Percentiles rank a stretch among this genome's conserved stretches.
These are phyloP conservation scores for Penicillium sclerotiorum DNA, from an alignment of 2,329 filamentous ascomycete species.

Conservation along the genomic window DNA sequence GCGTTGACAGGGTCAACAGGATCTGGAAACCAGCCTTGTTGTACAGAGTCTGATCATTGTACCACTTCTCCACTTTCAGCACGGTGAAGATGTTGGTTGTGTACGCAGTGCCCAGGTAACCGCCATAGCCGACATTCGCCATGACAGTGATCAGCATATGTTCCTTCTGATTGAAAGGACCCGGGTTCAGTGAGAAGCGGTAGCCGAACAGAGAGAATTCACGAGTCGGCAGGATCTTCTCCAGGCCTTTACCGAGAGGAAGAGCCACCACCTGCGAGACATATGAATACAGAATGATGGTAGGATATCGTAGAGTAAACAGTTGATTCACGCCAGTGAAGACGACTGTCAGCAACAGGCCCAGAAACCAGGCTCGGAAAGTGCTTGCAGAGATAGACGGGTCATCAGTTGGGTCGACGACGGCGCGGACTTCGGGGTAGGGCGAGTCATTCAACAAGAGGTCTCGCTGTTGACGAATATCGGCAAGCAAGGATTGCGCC, in stretches of 20 bases:
- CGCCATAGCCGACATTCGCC: slow-evolving; percentile 50
- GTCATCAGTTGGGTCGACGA: slow-evolving; percentile 32
- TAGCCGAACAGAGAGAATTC: slow-evolving; percentile 20
- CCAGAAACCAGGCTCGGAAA: slow-evolving; percentile 47
- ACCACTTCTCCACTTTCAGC: slow-evolving; percentile 12
- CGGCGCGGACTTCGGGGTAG: slow-evolving; percentile 31
- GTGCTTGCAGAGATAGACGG: slow-evolving; percentile 31
- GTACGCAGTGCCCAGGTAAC: slow-evolving; percentile 9
- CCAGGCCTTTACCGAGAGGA: slow-evolving; percentile 44
- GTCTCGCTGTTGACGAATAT: slow-evolving; percentile 7
- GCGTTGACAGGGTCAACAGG: slow-evolving; percentile 40
- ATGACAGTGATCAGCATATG: slow-evolving; percentile 51
- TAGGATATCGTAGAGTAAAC: slow-evolving; percentile 50
- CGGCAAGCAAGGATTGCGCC: slow-evolving; percentile 1
- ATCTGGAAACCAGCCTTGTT: slow-evolving; percentile 37
- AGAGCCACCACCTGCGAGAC: slow-evolving; percentile 50
- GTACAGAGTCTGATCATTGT: slow-evolving; percentile 6
- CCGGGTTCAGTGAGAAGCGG: slow-evolving; percentile 42
- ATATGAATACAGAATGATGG: slow-evolving; percentile 47
- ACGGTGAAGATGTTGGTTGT: slow-evolving; percentile 12
- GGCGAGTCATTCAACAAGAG: slow-evolving; percentile 22
- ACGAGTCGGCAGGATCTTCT: slow-evolving; percentile 43
- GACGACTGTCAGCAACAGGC: slow-evolving; percentile 19
- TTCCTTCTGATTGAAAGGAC: slow-evolving; percentile 52
- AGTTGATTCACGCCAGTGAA: slow-evolving; percentile 52